These are phyloP conservation scores for Ricinus communis DNA, from an alignment of 345 rosid species.

Conservation along the genomic window DNA sequence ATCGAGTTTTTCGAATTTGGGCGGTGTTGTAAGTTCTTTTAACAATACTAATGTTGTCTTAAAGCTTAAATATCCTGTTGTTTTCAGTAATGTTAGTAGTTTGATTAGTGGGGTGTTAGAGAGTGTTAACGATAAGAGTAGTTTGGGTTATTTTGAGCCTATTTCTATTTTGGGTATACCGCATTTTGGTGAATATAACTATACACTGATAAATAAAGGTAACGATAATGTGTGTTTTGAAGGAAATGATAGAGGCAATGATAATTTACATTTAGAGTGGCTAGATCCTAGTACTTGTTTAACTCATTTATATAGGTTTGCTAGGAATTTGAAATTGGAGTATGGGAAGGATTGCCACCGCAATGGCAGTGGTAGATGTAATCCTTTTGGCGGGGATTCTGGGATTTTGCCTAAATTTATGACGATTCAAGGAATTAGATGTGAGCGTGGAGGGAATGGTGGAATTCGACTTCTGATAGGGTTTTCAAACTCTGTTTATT, in stretches of 20 bases:
- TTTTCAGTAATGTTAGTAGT: constrained; percentile 45
- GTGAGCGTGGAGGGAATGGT: constrained; percentile 22
- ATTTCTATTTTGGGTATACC: constrained; percentile 61
- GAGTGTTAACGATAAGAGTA: constrained; percentile 35
- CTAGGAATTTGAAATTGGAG: constrained; percentile 42
- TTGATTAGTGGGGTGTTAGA: constrained; percentile 64
- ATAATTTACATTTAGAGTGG: constrained; percentile 28
- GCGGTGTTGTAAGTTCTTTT: constrained; percentile 29
- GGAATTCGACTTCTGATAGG: constrained; percentile 14
- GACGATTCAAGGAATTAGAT: constrained; percentile 39
- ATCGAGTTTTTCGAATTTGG: constrained; percentile 23
- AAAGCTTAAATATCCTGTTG: constrained; percentile 54
- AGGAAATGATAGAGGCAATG: constrained; percentile 23
- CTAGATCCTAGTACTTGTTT: constrained; percentile 17
- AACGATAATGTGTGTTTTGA: constrained; percentile 29
- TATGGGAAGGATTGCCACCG: constrained; percentile 45
- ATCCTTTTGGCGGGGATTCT: constrained; percentile 33
- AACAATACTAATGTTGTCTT: constrained; percentile 53
- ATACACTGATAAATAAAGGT: constrained; percentile 43
- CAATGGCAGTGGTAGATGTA: constrained; percentile 37
- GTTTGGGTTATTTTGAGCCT: constrained; percentile 43
- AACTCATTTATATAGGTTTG: constrained; percentile 24
- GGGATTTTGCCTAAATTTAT: constrained; percentile 40
- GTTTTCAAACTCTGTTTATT: constrained; percentile 15
- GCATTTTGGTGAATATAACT: constrained; percentile 44